Percentiles rank a stretch among this genome's conserved stretches.
phyloP scores from a whole-genome alignment of 1,284 basidiomycete genomes.

The Ceraceosorus bombacis region DNA sequence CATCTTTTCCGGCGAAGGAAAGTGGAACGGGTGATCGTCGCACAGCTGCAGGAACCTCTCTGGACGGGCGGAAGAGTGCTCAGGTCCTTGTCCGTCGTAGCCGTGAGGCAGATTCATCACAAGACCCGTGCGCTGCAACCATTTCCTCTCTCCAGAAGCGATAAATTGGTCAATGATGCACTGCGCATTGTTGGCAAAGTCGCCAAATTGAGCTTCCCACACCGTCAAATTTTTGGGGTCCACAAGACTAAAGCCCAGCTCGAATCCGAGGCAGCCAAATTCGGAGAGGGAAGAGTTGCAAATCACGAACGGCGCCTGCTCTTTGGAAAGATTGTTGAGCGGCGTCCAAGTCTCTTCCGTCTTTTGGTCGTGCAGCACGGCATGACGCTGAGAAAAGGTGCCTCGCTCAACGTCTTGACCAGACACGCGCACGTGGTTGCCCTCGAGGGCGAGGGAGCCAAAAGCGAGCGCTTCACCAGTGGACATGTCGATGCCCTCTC shows the following conservation, averaged over 20 bases:
- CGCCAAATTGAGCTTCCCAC: slow-evolving; percentile 98
- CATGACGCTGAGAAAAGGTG: slow-evolving; percentile 99
- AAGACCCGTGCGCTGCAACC: slow-evolving; percentile 89
- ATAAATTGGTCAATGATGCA: slow-evolving; percentile 99
- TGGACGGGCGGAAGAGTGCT: slow-evolving; percentile 91
- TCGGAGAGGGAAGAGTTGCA: slow-evolving; percentile 98
- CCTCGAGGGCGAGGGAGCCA: slow-evolving; percentile 83
- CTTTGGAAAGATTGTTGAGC: slow-evolving; percentile 75
- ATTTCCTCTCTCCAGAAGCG: slow-evolving; percentile 93
- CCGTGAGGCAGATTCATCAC: slow-evolving; percentile 83
- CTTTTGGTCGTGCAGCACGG: slow-evolving; percentile 89
- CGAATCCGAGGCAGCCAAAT: slow-evolving; percentile 90
- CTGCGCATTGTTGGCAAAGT: slow-evolving; percentile 73
- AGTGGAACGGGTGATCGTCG: slow-evolving; percentile 89
- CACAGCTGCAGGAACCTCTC: slow-evolving; percentile 97
- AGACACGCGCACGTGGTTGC: slow-evolving; percentile 87
- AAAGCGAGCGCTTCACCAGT: slow-evolving; percentile 99
- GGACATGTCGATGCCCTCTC: slow-evolving; percentile 90
- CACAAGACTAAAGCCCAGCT: slow-evolving; percentile 96
- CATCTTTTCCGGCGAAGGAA: slow-evolving; percentile 79
- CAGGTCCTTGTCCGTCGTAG: slow-evolving; percentile 97
- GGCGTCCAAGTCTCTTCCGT: slow-evolving; percentile 85
- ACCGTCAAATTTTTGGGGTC: slow-evolving; percentile 88
- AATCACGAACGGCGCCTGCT: slow-evolving; percentile 83
- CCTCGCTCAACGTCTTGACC: slow-evolving; percentile 99